Evolutionary conservation across 352 stramenopile genomes (phyloP).

Genomic region (Phytophthora sp.): DNA sequence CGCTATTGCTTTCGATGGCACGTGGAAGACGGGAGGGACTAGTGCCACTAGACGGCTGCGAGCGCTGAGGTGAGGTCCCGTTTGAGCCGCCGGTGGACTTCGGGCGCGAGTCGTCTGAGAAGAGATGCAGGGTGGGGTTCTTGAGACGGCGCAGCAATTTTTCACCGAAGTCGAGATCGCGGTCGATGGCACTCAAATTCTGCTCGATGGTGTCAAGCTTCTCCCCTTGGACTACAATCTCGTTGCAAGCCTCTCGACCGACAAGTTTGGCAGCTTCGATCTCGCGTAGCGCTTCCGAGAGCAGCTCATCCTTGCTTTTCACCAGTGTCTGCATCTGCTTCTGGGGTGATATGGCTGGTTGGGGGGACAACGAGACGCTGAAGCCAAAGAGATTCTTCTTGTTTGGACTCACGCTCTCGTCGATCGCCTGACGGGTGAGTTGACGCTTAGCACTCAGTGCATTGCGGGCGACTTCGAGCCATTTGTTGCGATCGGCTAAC

Average conservation of each 20-base stretch:
- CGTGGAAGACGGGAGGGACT: constrained; percentile 23
- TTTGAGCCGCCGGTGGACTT: constrained; percentile 19
- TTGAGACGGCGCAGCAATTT: constrained; percentile 78
- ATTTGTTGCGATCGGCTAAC: constrained; percentile 69
- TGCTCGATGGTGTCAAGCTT: constrained; percentile 76
- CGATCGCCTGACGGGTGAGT: constrained; percentile 42
- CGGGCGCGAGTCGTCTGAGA: constrained; percentile 54
- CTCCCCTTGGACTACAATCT: constrained; percentile 78
- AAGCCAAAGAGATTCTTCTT: constrained; percentile 71
- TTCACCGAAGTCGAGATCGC: constrained; percentile 76
- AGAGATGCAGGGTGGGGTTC: constrained; percentile 69
- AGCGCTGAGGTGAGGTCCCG: constrained; percentile 23
- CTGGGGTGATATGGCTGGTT: constrained; percentile 46
- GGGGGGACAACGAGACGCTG: constrained; percentile 31
- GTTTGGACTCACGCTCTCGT: constrained; percentile 40
- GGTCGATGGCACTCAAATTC: constrained; percentile 61
- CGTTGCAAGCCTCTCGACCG: constrained; percentile 67
- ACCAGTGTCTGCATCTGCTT: constrained; percentile 75
- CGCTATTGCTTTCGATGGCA: constrained; percentile 23
- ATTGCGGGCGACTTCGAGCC: constrained; percentile 82
- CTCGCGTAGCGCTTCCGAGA: constrained; percentile 75
- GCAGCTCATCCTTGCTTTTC: constrained; percentile 64
- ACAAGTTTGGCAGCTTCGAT: constrained; percentile 77
- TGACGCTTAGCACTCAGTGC: constrained; percentile 63
- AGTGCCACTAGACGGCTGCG: constrained; percentile 15